These are phyloP conservation scores for Neospora caninum DNA, from an alignment of 169 alveolate species.

Conservation along the genomic window DNA sequence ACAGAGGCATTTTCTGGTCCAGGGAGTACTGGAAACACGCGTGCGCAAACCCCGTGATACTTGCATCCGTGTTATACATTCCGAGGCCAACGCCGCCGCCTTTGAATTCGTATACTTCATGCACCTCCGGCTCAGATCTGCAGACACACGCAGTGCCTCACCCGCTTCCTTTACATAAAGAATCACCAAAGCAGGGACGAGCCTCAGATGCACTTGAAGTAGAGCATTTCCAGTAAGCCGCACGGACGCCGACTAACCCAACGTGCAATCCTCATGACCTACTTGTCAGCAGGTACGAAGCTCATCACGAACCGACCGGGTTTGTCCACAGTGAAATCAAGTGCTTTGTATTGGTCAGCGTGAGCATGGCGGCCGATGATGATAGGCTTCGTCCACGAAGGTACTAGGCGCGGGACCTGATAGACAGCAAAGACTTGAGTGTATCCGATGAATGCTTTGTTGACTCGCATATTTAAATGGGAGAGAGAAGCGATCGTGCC, in stretches of 20 bases:
- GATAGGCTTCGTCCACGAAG: constrained; percentile 87
- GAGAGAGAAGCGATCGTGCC: not conserved
- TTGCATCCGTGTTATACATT: constrained; percentile 93
- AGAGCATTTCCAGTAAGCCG: not conserved
- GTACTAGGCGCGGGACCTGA: constrained; percentile 90
- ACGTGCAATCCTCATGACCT: not conserved
- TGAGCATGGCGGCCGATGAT: constrained; percentile 96
- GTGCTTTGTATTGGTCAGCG: constrained; percentile 95
- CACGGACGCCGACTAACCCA: not conserved
- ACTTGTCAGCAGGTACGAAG: constrained; percentile 86
- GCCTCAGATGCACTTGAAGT: not conserved
- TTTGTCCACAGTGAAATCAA: constrained; percentile 82
- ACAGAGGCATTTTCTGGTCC: constrained; percentile 84
- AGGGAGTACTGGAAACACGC: constrained; percentile 92
- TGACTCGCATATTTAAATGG: not conserved
- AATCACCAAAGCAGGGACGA: not conserved
- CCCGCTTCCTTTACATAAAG: not conserved
- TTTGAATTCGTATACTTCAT: constrained; percentile 76
- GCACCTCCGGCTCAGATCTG: constrained; percentile 68
- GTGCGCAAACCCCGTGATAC: constrained; percentile 93
- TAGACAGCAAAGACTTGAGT: not conserved
- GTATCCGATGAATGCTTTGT: constrained; percentile 77
- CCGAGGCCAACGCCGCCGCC: constrained; percentile 91
- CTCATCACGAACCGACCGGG: constrained; percentile 89
- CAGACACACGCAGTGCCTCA: constrained; percentile 48